Evolutionary conservation across 2,329 filamentous ascomycete genomes (phyloP).

Genomic region (Camillea tinctor): DNA sequence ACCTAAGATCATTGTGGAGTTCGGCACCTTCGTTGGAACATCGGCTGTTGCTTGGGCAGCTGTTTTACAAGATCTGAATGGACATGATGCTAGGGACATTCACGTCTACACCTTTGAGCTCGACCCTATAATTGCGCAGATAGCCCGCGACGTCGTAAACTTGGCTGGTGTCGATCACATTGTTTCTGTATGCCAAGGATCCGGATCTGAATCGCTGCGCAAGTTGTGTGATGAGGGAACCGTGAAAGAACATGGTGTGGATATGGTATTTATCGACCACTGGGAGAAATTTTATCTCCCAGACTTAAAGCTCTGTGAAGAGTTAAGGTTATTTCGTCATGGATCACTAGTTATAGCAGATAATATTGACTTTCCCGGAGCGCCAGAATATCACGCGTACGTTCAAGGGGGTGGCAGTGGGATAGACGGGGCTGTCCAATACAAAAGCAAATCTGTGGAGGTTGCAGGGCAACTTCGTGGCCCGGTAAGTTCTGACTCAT

Average conservation of each 20-base stretch:
- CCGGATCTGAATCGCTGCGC: slow-evolving; percentile 29
- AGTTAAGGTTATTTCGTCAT: neutral
- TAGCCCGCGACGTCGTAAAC: slow-evolving; percentile 33
- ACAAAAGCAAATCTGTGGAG: neutral
- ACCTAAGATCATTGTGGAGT: slow-evolving; percentile 35
- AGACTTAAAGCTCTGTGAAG: neutral
- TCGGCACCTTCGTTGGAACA: slow-evolving; percentile 37
- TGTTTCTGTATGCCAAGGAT: slow-evolving; percentile 34
- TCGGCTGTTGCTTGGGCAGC: slow-evolving; percentile 35
- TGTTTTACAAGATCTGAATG: slow-evolving; percentile 24
- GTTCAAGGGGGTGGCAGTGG: neutral
- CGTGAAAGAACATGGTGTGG: slow-evolving; percentile 26
- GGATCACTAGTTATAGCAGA: neutral
- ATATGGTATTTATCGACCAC: slow-evolving; percentile 32
- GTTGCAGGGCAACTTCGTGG: neutral
- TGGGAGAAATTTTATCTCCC: neutral
- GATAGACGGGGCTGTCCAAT: neutral
- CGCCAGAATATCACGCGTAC: neutral
- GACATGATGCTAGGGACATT: slow-evolving; percentile 10
- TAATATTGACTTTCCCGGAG: neutral
- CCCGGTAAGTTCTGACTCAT: too few relatives aligned
- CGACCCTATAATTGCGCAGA: slow-evolving; percentile 29
- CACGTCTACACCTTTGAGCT: slow-evolving; percentile 38
- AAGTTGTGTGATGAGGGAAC: slow-evolving; percentile 28
- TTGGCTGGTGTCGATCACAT: slow-evolving; percentile 34